Evolutionary conservation across 1,284 basidiomycete genomes (phyloP), one percentile per base, ranked within the genome.

Genomic region (Puccinia horiana): DNA sequence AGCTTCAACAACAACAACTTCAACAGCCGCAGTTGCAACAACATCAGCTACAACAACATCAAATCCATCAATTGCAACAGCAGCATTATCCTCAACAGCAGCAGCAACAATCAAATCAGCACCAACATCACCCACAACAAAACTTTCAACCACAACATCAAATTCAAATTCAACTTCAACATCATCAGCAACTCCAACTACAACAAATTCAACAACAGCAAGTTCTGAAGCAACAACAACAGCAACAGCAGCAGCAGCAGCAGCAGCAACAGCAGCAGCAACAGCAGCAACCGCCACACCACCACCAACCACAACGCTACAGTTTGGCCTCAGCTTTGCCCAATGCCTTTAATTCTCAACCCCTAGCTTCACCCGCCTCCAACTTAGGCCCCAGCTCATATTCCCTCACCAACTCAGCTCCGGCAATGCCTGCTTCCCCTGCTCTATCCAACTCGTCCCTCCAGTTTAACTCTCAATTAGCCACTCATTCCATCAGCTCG

Each of bases 401-500:
- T 37, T 52, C 72, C 35, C 44, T 52, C 20, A 5, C 61, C 44
- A 67, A 79, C 65, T 67, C 77, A 18, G 42, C 49, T 29, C 40
- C 77, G 29, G 69, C 77, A n/a, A 56, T 67, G 47, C 49, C 42
- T 16, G 69, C 78, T 35, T 79, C 77, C 18, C 77, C 77, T 23
- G 77, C 77, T 54, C 77, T 79, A 2, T 79, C 77, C n/a, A 81
- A 72, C 37, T 81, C 78, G 58, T 81, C 78, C 65, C 32, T 58
- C 11, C 78, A 81, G 35, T 81, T 58, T 26, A 72, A 67, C 52
- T 47, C 78, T 49, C 65, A 69, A 72, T 32, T 73, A 35, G 49
- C 37, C 63, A 32, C 52, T 47, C 52, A 72, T 63, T 47, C 47
- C n/a, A 56, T 58, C 40, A 73, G 54, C 40, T 61, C 69, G 29